Conservation (phyloP, 2,329 filamentous ascomycete genomes). For the Fusarium sp. region DNA sequence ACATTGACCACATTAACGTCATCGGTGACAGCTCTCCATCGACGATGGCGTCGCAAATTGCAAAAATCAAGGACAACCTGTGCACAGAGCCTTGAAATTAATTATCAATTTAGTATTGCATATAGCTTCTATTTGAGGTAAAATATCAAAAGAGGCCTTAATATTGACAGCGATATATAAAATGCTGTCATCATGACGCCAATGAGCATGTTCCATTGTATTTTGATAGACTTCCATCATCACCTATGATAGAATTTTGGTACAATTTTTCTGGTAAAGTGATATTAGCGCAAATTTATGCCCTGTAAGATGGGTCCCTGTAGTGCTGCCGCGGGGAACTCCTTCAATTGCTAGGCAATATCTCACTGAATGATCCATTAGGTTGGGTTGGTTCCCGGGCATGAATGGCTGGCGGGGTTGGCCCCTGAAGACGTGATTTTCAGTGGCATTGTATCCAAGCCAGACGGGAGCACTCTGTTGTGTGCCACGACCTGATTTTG, state of each 20-base stretch:
- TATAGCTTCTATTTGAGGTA: conserved; percentile 11
- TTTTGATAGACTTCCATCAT: conserved; percentile 11
- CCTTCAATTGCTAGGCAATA: conserved; percentile 7
- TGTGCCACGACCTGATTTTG: conserved; percentile 22
- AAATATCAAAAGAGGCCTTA: not conserved
- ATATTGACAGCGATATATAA: not conserved
- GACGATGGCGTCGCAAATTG: conserved; percentile 31
- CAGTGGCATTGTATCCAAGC: not conserved
- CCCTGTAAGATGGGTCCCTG: conserved; percentile 5
- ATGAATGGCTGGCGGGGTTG: not conserved
- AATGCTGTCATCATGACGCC: conserved; percentile 21
- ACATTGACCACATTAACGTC: conserved; percentile 28
- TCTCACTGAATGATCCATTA: not conserved
- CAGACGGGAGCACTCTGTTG: not conserved
- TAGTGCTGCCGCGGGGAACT: conserved; percentile 20
- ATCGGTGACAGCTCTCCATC: conserved; percentile 31
- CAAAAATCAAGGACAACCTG: conserved; percentile 36
- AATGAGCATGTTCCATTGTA: not conserved
- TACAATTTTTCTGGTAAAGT: not conserved
- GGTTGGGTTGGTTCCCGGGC: not conserved
- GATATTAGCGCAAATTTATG: conserved; percentile 20
- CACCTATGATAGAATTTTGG: conserved; percentile 12
- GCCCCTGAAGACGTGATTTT: conserved; percentile 9
- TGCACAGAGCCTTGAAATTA: conserved; percentile 20
- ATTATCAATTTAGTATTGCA: conserved; percentile 2